These are phyloP conservation scores for Mycena maculata DNA, from an alignment of 768 basidiomycete genomes.

Conservation along the genomic window DNA sequence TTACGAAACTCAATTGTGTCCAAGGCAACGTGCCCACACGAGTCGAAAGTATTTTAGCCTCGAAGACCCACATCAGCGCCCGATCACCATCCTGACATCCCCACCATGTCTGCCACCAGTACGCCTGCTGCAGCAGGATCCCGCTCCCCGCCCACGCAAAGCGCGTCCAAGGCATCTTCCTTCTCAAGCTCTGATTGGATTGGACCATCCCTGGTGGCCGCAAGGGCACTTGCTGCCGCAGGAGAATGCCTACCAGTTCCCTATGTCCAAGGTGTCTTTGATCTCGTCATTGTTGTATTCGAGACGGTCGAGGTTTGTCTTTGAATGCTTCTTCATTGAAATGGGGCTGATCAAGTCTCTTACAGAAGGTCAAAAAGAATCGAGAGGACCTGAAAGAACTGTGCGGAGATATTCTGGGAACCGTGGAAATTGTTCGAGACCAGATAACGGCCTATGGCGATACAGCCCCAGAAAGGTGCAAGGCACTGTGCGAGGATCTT, in stretches of 20 bases:
- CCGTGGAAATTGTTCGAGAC: conserved; percentile 8
- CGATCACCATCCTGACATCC: no score
- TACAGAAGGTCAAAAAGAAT: conserved; percentile 22
- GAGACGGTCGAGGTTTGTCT: conserved; percentile 12
- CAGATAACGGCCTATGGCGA: conserved; percentile 6
- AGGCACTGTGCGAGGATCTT: conserved; percentile 15
- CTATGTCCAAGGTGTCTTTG: conserved; percentile 16
- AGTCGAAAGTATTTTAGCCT: no score
- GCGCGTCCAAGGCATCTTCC: no score
- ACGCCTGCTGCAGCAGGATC: no score
- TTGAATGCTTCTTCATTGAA: background rate
- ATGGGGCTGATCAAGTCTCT: background rate
- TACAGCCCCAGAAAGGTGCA: conserved; percentile 1
- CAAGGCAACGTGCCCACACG: no score
- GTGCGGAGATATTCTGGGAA: background rate
- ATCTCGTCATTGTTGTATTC: conserved; percentile 8
- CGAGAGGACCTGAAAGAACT: conserved; percentile 17
- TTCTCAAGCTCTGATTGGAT: conserved; percentile 5
- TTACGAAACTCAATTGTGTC: no score
- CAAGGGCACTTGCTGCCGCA: conserved; percentile 5
- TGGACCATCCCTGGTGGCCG: background rate
- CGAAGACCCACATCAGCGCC: no score
- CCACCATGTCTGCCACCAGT: no score
- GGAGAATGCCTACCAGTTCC: conserved; percentile 17
- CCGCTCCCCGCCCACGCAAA: no score